Evolutionary conservation across 768 basidiomycete genomes (phyloP).

Genomic region (Mycena vitilis): DNA sequence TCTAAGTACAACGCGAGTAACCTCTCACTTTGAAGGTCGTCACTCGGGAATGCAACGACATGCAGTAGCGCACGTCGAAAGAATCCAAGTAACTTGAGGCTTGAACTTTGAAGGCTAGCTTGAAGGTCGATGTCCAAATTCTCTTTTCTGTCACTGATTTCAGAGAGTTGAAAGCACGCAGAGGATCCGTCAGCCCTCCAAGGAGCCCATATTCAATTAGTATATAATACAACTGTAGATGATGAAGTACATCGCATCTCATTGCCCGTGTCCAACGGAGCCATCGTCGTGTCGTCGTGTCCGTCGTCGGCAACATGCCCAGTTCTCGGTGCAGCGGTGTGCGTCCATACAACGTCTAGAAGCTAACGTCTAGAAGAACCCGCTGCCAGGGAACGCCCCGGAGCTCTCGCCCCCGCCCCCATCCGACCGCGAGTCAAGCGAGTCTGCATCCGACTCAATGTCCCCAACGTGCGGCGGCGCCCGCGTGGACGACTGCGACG

Average conservation of each 20-base stretch:
- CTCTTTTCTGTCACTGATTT: too few species aligned
- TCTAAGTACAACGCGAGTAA: too few species aligned
- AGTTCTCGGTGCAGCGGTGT: not conserved
- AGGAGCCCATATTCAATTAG: not conserved
- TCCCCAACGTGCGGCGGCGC: not conserved
- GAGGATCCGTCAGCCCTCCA: too few species aligned
- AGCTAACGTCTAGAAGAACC: slow-evolving; percentile 31
- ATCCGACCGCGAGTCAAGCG: slow-evolving; percentile 28
- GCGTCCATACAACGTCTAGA: too few species aligned
- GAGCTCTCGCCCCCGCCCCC: slow-evolving; percentile 36
- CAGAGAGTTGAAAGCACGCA: too few species aligned
- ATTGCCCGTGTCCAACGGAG: not conserved
- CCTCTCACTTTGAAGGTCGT: too few species aligned
- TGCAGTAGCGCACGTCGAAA: too few species aligned
- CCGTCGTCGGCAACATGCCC: too few species aligned
- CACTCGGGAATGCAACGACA: too few species aligned
- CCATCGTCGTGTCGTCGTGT: not conserved
- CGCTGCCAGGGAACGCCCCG: slow-evolving; percentile 33
- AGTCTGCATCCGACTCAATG: slow-evolving; percentile 34
- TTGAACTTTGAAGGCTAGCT: too few species aligned
- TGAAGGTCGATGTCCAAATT: too few species aligned
- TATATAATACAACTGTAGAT: not conserved
- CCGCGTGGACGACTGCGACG: not conserved
- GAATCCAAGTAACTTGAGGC: too few species aligned
- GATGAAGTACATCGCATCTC: not conserved